Base-by-base conservation (phyloP, 2,329 filamentous ascomycete genomes). In the Aspergillus piperis region DNA sequence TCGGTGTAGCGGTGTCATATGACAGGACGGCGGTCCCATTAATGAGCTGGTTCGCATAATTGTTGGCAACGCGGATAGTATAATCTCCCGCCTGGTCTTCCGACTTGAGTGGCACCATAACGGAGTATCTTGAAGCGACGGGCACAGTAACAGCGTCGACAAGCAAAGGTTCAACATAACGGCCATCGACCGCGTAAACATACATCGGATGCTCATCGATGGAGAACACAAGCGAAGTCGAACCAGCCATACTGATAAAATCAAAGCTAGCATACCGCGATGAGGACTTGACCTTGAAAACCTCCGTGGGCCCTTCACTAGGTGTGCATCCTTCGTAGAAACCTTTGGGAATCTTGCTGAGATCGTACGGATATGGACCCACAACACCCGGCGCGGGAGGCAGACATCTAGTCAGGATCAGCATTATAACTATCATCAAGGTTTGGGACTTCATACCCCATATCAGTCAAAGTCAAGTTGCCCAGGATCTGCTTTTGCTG, bases 41-140 rank as follows among this genome's bases (percentile, higher is more conserved):
- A 30, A 88, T 77, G 57, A 87, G 78, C 68, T 89, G 87, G 10
- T 82, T 80, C 2, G 78, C 71, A 30, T 75, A 77, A 13, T 75
- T 73, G 15, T 82, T 80, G 25, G 82, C 80, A 42, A 83, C 75
- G 2, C 86, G 84, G 32, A 88, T 81, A 6, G 80, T 81, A 69
- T 84, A 88, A 59, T 82, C 73, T 0, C 82, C 82, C 0, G 77
- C 65, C 1, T 67, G 68, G 42, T 80, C 77, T 44, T 80, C 71
- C 4, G 47, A 50, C 27, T 80, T 71, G 3, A 85, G 73, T 60
- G 78, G 76, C 3, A 81, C 67, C 2, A 82, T 60, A 8, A 78
- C 74, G 0, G 78, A 78, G 61, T 77, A 75, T 21, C 80, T 72
- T 50, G 77, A 73, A 8, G 78, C 77, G 36, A 73, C 73, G 17